Percentiles rank a stretch among this genome's conserved stretches.
Evolutionary conservation across 257 asterid genomes (phyloP).

Genomic region (Nicotiana tomentosiformis): DNA sequence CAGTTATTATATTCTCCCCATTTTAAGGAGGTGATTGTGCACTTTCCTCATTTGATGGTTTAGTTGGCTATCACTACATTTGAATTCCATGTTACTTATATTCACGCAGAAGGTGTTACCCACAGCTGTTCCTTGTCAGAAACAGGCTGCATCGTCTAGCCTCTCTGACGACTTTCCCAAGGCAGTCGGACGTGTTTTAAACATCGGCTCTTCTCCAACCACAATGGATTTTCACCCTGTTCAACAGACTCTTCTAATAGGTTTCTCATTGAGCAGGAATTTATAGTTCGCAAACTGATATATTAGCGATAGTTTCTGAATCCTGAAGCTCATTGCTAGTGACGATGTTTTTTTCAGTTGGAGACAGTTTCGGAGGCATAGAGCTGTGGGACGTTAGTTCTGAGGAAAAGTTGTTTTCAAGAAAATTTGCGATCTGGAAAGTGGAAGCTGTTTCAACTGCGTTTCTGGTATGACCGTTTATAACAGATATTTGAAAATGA

Average conservation of each 20-base stretch:
- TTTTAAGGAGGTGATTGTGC: background rate
- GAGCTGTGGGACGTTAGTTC: constrained; percentile 57
- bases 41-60: background rate
- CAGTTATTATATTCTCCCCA: background rate
- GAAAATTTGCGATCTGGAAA: constrained; percentile 33
- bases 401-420: constrained; percentile 33
- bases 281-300: background rate
- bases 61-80: background rate
- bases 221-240: constrained; percentile 75
- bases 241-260: constrained; percentile 55
- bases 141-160: constrained; percentile 21
- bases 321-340: constrained; percentile 7
- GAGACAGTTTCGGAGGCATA: constrained; percentile 44
- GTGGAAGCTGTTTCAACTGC: constrained; percentile 21
- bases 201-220: constrained; percentile 34
- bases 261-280: constrained; percentile 22
- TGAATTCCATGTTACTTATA: background rate
- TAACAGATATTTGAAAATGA: background rate
- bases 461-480: constrained; percentile 33
- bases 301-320: background rate
- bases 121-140: background rate
- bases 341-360: constrained; percentile 39
- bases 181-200: constrained; percentile 34
- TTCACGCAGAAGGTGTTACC: constrained; percentile 34
- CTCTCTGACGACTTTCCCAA: constrained; percentile 41